Evolutionary conservation across 2,329 filamentous ascomycete genomes (phyloP).

Genomic region (Pseudomassariella vexata): DNA sequence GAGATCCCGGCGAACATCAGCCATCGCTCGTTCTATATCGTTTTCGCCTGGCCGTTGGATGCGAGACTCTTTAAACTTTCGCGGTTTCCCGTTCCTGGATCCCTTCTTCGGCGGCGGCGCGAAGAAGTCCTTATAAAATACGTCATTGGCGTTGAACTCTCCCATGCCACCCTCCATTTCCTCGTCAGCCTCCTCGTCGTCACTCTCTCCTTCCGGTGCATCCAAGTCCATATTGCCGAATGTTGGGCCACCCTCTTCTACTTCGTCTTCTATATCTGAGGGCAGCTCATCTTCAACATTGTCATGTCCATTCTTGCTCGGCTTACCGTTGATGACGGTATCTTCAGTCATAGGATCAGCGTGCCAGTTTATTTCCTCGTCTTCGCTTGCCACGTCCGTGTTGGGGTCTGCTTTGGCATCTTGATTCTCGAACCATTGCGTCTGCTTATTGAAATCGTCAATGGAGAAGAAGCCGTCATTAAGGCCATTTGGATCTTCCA

Average conservation of each 20-base stretch:
- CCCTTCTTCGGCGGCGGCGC: constrained; percentile 73
- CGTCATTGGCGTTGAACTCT: constrained; percentile 70
- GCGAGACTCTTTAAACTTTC: constrained; percentile 33
- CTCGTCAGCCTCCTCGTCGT: constrained; percentile 57
- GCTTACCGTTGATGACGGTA: constrained; percentile 15
- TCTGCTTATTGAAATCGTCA: constrained; percentile 93
- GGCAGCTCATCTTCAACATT: constrained; percentile 29
- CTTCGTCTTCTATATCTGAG: constrained; percentile 51
- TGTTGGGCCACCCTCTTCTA: constrained; percentile 73
- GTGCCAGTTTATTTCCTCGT: constrained; percentile 86
- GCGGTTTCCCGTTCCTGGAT: constrained; percentile 46
- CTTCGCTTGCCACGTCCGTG: constrained; percentile 70
- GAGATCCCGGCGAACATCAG: constrained; percentile 79
- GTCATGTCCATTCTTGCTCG: constrained; percentile 27
- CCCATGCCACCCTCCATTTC: constrained; percentile 48
- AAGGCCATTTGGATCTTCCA: constrained; percentile 73
- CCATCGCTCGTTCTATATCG: constrained; percentile 78
- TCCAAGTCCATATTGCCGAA: constrained; percentile 76
- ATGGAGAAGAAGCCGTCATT: constrained; percentile 99
- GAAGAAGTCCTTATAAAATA: constrained; percentile 93
- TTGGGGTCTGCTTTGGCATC: constrained; percentile 72
- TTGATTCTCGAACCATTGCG: constrained; percentile 81
- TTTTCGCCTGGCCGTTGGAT: constrained; percentile 45
- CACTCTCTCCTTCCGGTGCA: constrained; percentile 62
- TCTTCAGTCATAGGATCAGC: constrained; percentile 60